Base-by-base conservation (phyloP, 2,329 filamentous ascomycete species). In the Claviceps paspali region DNA sequence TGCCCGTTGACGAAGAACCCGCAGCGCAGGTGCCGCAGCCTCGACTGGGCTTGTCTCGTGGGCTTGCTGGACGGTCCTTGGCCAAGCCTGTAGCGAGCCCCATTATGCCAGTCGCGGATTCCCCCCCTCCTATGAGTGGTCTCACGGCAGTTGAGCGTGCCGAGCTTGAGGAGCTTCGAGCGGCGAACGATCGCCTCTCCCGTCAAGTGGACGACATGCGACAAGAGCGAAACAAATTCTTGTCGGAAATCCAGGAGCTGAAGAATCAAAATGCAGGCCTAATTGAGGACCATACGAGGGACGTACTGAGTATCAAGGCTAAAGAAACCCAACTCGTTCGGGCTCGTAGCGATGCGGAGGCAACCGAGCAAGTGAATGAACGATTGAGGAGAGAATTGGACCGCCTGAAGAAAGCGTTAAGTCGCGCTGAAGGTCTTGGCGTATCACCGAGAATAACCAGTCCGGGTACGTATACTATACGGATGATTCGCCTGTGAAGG, bases 241-340 rank as follows among this genome's bases (percentile, higher is more conserved):
- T 77, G 41, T 91, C 85, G 0, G 85, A 95, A 55, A 80, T 96
- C 29, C 81, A 88, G 47, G 91, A 96, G 59, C 70, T 98, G 22
- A 92, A 95, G 61, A 92, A 94, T 50, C 85, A 95, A 55, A 98
- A 98, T 51, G 91, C 91, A 18, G 82, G 91, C 44, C 68, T 98
- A 24, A 98, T 98, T 43, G 91, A 98, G 59, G 88, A 96, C 50
- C 88, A 96, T 56, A 98, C 91, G 0, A 73, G 88, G 33, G 88
- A 98, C 50, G 85, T 95, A 0, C 68, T 98, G 29, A 91, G 86
- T 48, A 92, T 98, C 62, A 96, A 96, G 57, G 91, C 91, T 11
- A 98, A 98, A 60, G 91, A 98, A 58, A 96, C 91, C 3, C 91
- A 98, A 51, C 71, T 98, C 5, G 88, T 96, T 8, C 79, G 91